Base-by-base conservation (phyloP, 2,329 filamentous ascomycete genomes). In the Aureobasidium sp. region DNA sequence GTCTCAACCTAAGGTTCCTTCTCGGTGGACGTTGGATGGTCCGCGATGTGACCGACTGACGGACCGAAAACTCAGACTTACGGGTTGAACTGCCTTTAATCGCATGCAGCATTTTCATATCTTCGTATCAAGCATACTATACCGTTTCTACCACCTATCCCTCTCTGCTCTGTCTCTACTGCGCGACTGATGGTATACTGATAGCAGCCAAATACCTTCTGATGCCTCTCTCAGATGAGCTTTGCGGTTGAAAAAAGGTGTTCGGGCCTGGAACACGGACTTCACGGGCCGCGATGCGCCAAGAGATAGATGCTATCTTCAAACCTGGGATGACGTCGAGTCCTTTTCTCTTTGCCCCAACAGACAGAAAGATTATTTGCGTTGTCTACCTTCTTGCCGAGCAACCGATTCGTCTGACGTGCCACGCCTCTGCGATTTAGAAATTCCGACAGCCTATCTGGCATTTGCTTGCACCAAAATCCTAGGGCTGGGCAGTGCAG, bases 31-130 rank as follows among this genome's bases (percentile, higher is more conserved):
- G 57, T 60, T 55, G 39, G n/a, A 55, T 32, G 39, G 47, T 46
- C 60, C 60, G 60, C 50, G 60, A 62, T 62, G 50, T 62, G 60
- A 56, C 60, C 60, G 60, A 62, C 60, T 55, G 50, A 55, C 48
- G 60, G 60, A 56, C 60, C 60, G 60, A 62, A 55, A 56, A 44
- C 53, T 46, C 53, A 44, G 39, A 57, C 53, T 57, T 46, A 57
- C 53, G 27, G 41, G 36, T 46, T 57, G 43, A 46, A 17, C 41
- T 46, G 53, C 41, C 39, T 57, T 26, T 57, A 29, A n/a, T 26
- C 9, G 27, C 41, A 37, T 57, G 41, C n/a, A 44, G 34, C 20
- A 44, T 15, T 10, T 44, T 24, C 37, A 13, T 20, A 29, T 29
- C n/a, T 57, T 26, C 53, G 4, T 34, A 24, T 26, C 29, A 7